Evolutionary conservation across 2,329 filamentous ascomycete genomes (phyloP).

Genomic region (Colletotrichum chrysophilum): DNA sequence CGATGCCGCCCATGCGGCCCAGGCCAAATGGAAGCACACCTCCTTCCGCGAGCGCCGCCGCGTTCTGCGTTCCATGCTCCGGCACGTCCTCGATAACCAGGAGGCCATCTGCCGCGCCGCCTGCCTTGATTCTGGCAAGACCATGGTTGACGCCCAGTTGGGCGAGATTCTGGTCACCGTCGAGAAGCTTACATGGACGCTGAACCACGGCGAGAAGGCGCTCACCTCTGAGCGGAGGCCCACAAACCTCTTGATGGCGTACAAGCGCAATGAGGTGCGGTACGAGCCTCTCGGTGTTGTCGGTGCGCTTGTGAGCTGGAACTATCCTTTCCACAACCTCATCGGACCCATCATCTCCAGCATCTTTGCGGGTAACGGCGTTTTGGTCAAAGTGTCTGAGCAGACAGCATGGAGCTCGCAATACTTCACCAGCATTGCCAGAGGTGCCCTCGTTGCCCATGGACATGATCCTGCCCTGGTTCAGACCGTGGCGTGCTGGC

Average conservation of each 20-base stretch:
- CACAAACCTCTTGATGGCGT: constrained; percentile 92
- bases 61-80: constrained; percentile 82
- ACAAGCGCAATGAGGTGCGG: constrained; percentile 88
- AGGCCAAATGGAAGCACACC: constrained; percentile 78
- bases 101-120: constrained; percentile 84
- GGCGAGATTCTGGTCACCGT: constrained; percentile 94
- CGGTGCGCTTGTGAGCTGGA: constrained; percentile 93
- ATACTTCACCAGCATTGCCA: constrained; percentile 82
- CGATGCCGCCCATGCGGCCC: constrained; percentile 74
- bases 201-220: constrained; percentile 86
- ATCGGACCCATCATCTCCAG: constrained; percentile 89
- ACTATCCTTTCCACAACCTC: constrained; percentile 96
- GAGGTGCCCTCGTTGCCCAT: constrained; percentile 79
- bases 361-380: constrained; percentile 88
- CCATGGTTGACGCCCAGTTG: constrained; percentile 90
- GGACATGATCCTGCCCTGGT: constrained; percentile 83
- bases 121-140: constrained; percentile 94
- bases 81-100: constrained; percentile 87
- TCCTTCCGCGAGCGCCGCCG: constrained; percentile 78
- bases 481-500: constrained; percentile 88
- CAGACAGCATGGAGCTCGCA: constrained; percentile 90
- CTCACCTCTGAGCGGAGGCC: constrained; percentile 75
- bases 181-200: constrained; percentile 95
- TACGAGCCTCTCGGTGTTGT: constrained; percentile 96
- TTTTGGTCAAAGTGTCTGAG: constrained; percentile 94